Evolutionary conservation across 805 yeast species (phyloP), one percentile per base, ranked within the genome.

Genomic region (Candida glaebosa): DNA sequence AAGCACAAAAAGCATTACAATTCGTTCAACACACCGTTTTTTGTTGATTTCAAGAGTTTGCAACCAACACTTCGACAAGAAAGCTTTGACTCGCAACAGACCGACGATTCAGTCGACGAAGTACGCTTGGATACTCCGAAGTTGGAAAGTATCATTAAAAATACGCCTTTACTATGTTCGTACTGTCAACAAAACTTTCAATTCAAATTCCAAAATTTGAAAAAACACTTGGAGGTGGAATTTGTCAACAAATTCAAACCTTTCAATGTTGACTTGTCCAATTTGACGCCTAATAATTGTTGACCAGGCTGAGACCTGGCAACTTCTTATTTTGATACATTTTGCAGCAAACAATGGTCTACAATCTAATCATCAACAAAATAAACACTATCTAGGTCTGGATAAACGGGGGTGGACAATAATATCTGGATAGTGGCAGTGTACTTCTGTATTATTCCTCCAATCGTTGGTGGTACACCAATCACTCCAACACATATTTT

Each of bases 1-100:
- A 86, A 84, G 56, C 67, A 79, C 49, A 76, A 73, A 44, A 72
- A 69, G 41, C 95, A 87, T 58, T 86, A 78, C 58, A 81, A 81
- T 53, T 81, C 89, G 3, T 87, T 87, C 61, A 80, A 69, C 16
- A 78, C 89, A 0, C 50, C 52, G 0, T 87, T 87, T 54, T 85
- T 86, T 43, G 78, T 84, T 1, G 62, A 65, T 0, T 78, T 82
- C 56, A 71, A 68, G 1, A 66, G 64, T 14, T 57, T 84, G 15
- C 46, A 53, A 22, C 65, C 63, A 16, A 10, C 4, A 16, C 5
- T 9, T 5, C 35, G 19, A 10, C 18, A 15, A 17, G 20, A 22
- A 15, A 18, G 15, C 18, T 15, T 34, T 28, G 38, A 35, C n/a
- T 35, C 38, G 14, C 38, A 35, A 24, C 5, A 9, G 4, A 35